A percentile compares a stretch with the other conserved stretches of the same genome.
These are phyloP conservation scores for Fusarium sp. DNA, from an alignment of 2,329 filamentous ascomycete species.

Conservation along the genomic window DNA sequence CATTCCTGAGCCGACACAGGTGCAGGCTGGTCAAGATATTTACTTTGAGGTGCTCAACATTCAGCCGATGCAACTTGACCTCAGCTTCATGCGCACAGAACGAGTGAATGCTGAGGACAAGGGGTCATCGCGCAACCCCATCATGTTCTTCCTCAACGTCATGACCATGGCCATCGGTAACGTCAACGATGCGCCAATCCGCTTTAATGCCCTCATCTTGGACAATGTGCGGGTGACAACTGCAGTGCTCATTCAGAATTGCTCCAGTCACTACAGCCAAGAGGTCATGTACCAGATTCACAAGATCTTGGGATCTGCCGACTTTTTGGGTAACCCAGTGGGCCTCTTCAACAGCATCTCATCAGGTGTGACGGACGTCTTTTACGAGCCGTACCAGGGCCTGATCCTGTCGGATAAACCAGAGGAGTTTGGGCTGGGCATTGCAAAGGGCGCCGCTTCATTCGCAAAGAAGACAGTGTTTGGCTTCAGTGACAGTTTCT, in stretches of 20 bases:
- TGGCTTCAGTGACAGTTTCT: constrained; percentile 96
- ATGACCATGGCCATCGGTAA: constrained; percentile 99
- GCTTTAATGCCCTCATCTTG: constrained; percentile 91
- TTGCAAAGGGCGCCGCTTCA: constrained; percentile 95
- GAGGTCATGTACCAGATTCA: constrained; percentile 96
- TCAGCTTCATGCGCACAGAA: constrained; percentile 97
- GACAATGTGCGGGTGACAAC: constrained; percentile 96
- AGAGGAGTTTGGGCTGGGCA: constrained; percentile 93
- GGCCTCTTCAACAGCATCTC: constrained; percentile 98
- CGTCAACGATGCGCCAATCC: constrained; percentile 95
- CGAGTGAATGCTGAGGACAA: constrained; percentile 97
- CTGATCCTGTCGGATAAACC: constrained; percentile 96
- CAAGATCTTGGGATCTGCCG: constrained; percentile 95
- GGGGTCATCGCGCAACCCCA: constrained; percentile 87
- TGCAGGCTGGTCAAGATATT: constrained; percentile 89
- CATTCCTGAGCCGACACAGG: constrained; percentile 89
- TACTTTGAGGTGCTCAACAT: constrained; percentile 98
- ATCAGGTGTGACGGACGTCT: constrained; percentile 96
- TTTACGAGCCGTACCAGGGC: constrained; percentile 99
- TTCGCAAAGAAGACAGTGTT: constrained; percentile 99
- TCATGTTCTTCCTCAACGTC: constrained; percentile 99
- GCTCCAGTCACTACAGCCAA: constrained; percentile 96
- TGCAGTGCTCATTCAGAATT: constrained; percentile 83
- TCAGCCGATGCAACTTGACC: constrained; percentile 96
- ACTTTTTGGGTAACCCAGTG: constrained; percentile 97